Percentiles rank a stretch among this genome's conserved stretches.
These are phyloP conservation scores for Musa balbisiana DNA, from an alignment of 202 grass and related monocot genomes.

Conservation along the genomic window DNA sequence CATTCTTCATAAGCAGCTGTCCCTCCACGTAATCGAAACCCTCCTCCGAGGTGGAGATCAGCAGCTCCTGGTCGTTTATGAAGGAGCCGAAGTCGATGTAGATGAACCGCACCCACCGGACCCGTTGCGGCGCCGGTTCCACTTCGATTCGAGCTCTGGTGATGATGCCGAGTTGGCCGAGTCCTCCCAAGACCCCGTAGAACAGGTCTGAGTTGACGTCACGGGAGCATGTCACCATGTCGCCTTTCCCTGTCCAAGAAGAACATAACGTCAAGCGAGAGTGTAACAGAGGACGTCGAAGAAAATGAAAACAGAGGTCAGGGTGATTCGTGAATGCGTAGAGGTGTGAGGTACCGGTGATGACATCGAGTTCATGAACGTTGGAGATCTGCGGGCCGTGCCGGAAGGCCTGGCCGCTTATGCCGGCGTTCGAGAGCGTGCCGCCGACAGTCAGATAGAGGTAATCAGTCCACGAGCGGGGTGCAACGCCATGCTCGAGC, in stretches of 20 bases:
- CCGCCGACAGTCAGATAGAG: constrained; percentile 55
- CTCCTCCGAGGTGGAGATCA: background rate
- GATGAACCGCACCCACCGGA: constrained; percentile 40
- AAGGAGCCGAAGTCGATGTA: constrained; percentile 57
- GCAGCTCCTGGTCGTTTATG: constrained; percentile 43
- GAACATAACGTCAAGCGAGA: constrained; percentile 8
- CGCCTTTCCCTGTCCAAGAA: constrained; percentile 33
- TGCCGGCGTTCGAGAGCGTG: constrained; percentile 67
- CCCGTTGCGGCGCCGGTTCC: constrained; percentile 32
- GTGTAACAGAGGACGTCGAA: background rate
- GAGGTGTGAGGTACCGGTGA: constrained; percentile 42
- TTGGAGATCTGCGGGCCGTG: constrained; percentile 62
- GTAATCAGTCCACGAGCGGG: constrained; percentile 50
- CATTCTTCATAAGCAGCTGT: constrained; percentile 23
- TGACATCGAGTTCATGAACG: constrained; percentile 59
- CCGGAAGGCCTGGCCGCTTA: constrained; percentile 44
- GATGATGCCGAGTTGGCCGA: constrained; percentile 79
- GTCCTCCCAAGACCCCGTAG: constrained; percentile 56
- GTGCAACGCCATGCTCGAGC: constrained; percentile 44
- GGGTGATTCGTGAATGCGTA: background rate
- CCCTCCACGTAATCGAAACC: constrained; percentile 47
- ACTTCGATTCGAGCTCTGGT: constrained; percentile 54
- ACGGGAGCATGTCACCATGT: constrained; percentile 56
- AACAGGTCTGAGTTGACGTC: constrained; percentile 41
- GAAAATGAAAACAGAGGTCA: background rate